Conservation (phyloP, 331 rosid species). For the Phaseolus coccineus region DNA sequence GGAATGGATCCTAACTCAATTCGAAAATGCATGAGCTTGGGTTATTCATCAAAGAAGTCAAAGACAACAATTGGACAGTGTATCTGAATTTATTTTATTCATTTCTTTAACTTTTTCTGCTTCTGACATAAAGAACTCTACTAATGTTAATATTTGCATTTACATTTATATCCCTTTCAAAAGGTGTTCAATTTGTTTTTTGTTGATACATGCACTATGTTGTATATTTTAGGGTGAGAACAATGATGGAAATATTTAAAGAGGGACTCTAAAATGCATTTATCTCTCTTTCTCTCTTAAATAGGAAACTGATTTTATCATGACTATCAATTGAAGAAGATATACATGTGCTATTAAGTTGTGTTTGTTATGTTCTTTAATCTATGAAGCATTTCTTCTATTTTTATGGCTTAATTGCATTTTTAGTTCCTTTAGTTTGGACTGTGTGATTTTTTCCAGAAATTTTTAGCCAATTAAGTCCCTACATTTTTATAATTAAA, state of each 20-base stretch:
- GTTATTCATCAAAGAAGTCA: slow-evolving; percentile 92
- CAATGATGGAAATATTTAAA: not conserved
- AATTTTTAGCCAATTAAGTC: too few relatives aligned
- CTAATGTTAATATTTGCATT: not conserved
- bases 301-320: too few relatives aligned
- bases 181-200: slow-evolving; percentile 16
- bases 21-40: slow-evolving; percentile 97
- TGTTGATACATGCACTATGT: not conserved
- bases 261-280: not conserved
- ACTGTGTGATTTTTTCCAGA: too few relatives aligned
- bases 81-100: slow-evolving; percentile 43
- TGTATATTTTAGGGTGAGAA: not conserved
- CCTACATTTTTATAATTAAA: too few relatives aligned
- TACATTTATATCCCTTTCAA: slow-evolving; percentile 1
- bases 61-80: slow-evolving; percentile 96
- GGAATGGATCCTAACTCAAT: slow-evolving; percentile 86
- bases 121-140: slow-evolving; percentile 11
- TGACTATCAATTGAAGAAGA: too few relatives aligned
- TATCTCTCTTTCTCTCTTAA: too few relatives aligned
- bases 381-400: too few relatives aligned
- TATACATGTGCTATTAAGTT: too few relatives aligned
- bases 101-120: slow-evolving; percentile 32
- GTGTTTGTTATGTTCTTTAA: too few relatives aligned
- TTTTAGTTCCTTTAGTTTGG: not conserved
- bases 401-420: not conserved